Conservation (phyloP, 108 stramenopile genomes). For the Phaeodactylum tricornutum region DNA sequence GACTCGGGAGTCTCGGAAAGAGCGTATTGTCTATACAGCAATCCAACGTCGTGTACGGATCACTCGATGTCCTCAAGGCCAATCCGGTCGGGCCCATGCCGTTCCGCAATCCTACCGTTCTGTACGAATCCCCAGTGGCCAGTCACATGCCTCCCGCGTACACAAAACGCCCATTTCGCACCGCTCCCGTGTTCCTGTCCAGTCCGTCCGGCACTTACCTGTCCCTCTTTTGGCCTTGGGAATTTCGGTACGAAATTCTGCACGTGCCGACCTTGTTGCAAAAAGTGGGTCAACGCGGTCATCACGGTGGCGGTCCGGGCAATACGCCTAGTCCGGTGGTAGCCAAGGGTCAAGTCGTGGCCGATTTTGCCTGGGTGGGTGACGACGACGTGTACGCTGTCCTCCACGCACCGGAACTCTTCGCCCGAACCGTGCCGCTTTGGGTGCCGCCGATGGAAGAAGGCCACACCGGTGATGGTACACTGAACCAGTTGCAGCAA, state of each 20-base stretch:
- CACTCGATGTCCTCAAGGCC: conserved; percentile 12
- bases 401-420: conserved; percentile 28
- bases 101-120: conserved; percentile 16
- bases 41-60: conserved; percentile 22
- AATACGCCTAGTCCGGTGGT: conserved; percentile 30
- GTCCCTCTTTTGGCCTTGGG: conserved; percentile 54
- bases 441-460: neutral
- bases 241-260: conserved; percentile 67
- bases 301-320: conserved; percentile 1
- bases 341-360: conserved; percentile 47
- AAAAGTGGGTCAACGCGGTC: conserved; percentile 22
- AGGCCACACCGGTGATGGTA: too few relatives aligned
- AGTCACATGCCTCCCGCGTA: conserved; percentile 30
- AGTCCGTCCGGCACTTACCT: conserved; percentile 60
- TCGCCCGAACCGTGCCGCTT: neutral
- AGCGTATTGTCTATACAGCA: conserved; percentile 17
- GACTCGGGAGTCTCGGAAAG: conserved; percentile 25
- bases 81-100: conserved; percentile 18
- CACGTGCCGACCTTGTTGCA: conserved; percentile 43
- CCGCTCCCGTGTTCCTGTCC: conserved; percentile 49
- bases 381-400: conserved; percentile 64
- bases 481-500: too few relatives aligned
- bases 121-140: conserved; percentile 39
- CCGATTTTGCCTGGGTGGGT: conserved; percentile 76
- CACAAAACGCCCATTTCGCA: conserved; percentile 28